Base-by-base conservation (phyloP, 768 basidiomycete genomes). In the Exsudoporus frostii region DNA sequence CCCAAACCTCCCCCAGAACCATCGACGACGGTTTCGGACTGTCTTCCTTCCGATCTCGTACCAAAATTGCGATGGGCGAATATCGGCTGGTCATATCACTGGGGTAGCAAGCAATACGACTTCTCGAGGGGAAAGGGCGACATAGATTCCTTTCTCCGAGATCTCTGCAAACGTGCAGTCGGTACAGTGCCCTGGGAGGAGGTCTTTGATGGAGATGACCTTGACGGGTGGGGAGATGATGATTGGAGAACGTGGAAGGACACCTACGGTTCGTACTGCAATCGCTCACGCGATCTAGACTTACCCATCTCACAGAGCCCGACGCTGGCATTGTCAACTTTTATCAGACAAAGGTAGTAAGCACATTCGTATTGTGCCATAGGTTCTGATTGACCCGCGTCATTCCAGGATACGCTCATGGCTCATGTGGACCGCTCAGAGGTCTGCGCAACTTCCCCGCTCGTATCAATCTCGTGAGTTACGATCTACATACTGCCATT, bases 281-380 rank as follows among this genome's bases (percentile, higher is more conserved):
- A 47, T 69, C 45, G 14, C 27, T 36, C 38, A 7, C 27, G 40
- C 55, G 10, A 51, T 29, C 54, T 32, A 17, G 0, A 40, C 55
- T 56, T 0, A 57, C 7, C 11, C 40, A 11, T 33, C 9, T 45
- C 20, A 9, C 58, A 95, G 93, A 90, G 65, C 92, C 95, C 4
- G 96, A 99, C 64, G 95, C 94, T 11, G 96, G 95, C 8, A 97
- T 98, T 47, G 88, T 97, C 49, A 98, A 98, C 66, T 97, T 94
- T 65, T 98, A 97, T 65, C 90, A 94, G 68, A 79, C 78, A 41
- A 88, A 85, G 70, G 85, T 81, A 30, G 85, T 81, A 30, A 37
- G 62, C 20, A 37, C 20, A 8, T 11, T 45, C 33, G 13, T 19
- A 1, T 41, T 38, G 11, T 20, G 2, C 6, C 25, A 22, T 9